Base-by-base conservation (phyloP, 1,284 basidiomycete genomes). In the Fomitopsis pinicola region DNA sequence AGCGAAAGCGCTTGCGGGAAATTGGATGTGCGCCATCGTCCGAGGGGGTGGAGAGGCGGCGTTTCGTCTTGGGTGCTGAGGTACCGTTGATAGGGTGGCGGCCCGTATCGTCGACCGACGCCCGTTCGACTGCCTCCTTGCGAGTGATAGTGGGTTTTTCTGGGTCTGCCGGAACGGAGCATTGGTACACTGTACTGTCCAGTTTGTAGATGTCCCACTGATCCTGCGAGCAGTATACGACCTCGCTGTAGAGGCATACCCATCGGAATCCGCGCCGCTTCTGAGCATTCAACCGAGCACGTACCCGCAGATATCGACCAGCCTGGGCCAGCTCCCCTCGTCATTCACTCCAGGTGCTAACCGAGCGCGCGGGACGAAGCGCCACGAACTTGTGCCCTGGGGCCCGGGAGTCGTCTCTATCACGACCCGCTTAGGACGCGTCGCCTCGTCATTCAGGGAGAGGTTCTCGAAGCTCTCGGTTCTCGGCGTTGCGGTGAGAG, bases 141-240 rank as follows among this genome's bases (percentile, higher is more conserved):
- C 63, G 68, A 12, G 65, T 65, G 42, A 77, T 72, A 8, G 66
- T 64, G 8, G 72, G 64, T 1, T 79, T 71, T 9, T 77, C 72
- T 8, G 84, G 82, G 44, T 74, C 72, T 26, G 72, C 69, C 7
- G 76, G 80, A 6, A 91, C 83, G 61, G 76, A 73, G 67, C 90
- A 92, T 35, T 83, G 80, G 66, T 90, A 92, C 19, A 73, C 72
- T 1, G 85, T 50, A n/a, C 26, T 83, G 67, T 92, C 90, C 14
- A 92, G 79, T 70, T 91, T 92, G 75, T 91, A 87, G 42, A 91
- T 85, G 63, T 92, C 90, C 90, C 90, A 92, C 71, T 91, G 88
- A 44, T 91, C 88, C 69, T 88, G 85, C 35, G 82, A 82, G 67
- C 81, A 81, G 61, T 81, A 70, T 50, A 81, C 73, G 7, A 75